Evolutionary conservation across 352 stramenopile genomes (phyloP).

Genomic region (Pilasporangium apinafurcum): DNA sequence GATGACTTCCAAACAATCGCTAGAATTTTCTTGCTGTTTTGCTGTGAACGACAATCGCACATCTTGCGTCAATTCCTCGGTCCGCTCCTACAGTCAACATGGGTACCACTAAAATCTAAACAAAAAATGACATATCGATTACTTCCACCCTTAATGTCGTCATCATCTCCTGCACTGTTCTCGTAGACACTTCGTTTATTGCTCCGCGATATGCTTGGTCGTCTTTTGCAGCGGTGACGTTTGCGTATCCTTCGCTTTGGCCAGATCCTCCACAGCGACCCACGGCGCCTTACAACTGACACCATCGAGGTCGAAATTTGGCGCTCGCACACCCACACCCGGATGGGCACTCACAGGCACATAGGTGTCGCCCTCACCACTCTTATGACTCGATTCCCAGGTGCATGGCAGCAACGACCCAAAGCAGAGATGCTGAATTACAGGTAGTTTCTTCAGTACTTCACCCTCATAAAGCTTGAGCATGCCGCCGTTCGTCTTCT

Average conservation of each 20-base stretch:
- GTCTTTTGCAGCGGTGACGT: conserved; percentile 31
- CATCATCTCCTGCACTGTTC: too few species aligned
- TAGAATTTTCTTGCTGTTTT: too few species aligned
- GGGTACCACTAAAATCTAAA: too few species aligned
- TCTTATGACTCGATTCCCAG: conserved; percentile 57
- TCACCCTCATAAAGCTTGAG: conserved; percentile 92
- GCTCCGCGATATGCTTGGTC: conserved; percentile 2
- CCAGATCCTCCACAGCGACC: conserved; percentile 50
- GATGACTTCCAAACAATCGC: too few species aligned
- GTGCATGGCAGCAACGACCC: conserved; percentile 89
- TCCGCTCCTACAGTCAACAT: too few species aligned
- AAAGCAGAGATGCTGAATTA: conserved; percentile 99
- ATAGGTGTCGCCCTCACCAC: conserved; percentile 37
- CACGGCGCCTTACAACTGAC: conserved; percentile 59
- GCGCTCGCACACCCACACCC: conserved; percentile 48
- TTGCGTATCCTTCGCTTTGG: conserved; percentile 31
- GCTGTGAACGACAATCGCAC: too few species aligned
- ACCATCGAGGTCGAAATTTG: conserved; percentile 63
- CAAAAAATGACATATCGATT: too few species aligned
- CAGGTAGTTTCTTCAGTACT: conserved; percentile 97
- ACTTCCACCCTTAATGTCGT: too few species aligned
- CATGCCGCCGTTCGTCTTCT: conserved; percentile 89
- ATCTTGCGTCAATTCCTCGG: too few species aligned
- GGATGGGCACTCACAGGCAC: conserved; percentile 34
- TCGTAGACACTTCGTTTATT: too few species aligned